A percentile compares a stretch with the other conserved stretches of the same genome.
Evolutionary conservation across 441 rosid species (phyloP).

Genomic region (Erysimum cheiri): DNA sequence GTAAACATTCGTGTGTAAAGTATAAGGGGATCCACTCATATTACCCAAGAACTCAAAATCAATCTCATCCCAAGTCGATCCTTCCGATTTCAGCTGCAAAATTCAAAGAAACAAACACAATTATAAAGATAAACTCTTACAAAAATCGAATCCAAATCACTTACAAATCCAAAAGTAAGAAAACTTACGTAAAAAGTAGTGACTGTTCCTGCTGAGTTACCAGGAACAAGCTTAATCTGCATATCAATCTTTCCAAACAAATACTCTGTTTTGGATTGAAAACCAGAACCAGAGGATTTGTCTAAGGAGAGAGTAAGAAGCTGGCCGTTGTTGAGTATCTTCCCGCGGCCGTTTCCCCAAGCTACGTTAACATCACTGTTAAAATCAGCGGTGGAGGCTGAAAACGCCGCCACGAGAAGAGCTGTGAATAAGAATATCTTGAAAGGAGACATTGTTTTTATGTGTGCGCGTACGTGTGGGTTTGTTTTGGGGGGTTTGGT

Average conservation of each 20-base stretch:
- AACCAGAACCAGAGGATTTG: slow-evolving; percentile 66
- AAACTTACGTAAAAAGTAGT: slow-evolving; percentile 63
- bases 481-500: slow-evolving; percentile 38
- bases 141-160: background rate
- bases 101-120: slow-evolving; percentile 10
- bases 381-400: slow-evolving; percentile 42
- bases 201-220: slow-evolving; percentile 72
- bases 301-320: slow-evolving; percentile 54
- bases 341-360: slow-evolving; percentile 59
- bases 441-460: slow-evolving; percentile 32
- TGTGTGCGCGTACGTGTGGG: slow-evolving; percentile 20
- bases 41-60: slow-evolving; percentile 74
- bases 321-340: slow-evolving; percentile 50
- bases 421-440: slow-evolving; percentile 34
- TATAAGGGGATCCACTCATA: slow-evolving; percentile 61
- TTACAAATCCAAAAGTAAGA: background rate
- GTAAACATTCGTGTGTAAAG: slow-evolving; percentile 59
- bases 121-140: slow-evolving; percentile 14
- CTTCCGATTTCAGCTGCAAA: slow-evolving; percentile 52
- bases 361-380: slow-evolving; percentile 49
- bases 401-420: slow-evolving; percentile 32
- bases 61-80: slow-evolving; percentile 67
- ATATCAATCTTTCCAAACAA: slow-evolving; percentile 61
- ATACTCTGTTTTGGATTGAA: slow-evolving; percentile 59
- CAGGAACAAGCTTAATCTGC: slow-evolving; percentile 69